Evolutionary conservation across 192 early-diverging fungal genomes (phyloP), one percentile per base, ranked within the genome.

Genomic region (Dissophora globulifera): DNA sequence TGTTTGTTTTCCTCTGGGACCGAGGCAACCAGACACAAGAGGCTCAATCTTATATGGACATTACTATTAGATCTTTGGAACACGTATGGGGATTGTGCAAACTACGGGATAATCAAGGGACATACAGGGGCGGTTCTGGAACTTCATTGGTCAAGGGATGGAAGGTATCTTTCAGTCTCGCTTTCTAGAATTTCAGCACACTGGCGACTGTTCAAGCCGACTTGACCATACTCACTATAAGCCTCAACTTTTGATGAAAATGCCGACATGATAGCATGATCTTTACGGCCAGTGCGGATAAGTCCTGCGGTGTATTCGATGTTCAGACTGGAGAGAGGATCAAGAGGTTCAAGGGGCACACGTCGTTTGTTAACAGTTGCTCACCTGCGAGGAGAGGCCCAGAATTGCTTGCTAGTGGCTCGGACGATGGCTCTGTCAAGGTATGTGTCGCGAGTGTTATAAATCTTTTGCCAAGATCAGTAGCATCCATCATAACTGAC

Each of bases 91-190:
- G 95, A 96, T 51, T 94, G 93, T 69, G 56, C 80, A 49, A 99
- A 99, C 80, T 96, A 94, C 67, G 91, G 89, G 6, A 78, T 93
- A 17, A 81, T 99, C 55, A 90, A 92, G 55, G 96, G 95, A 17
- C 96, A 99, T 69, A 85, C 83, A 50, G 91, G 93, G 35, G 81
- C 93, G 3, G 82, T 99, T 19, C 60, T 96, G 62, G 93, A 99
- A 76, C 66, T 97, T 19, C 91, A 94, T 48, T 99, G 97, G 97
- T 92, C 94, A 47, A 81, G 91, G 20, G 92, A 64, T 46, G 42
- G 41, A 12, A 52, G 50, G 62, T 64, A 54, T 10, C 10, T n/a
- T n/a, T n/a, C n/a, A n/a, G n/a, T n/a, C n/a, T n/a, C n/a, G n/a
- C n/a, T n/a, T n/a, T n/a, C n/a, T n/a, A n/a, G n/a, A n/a, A n/a